These are phyloP conservation scores for Rhynchosporium graminicola DNA, from an alignment of 2,329 filamentous ascomycete species.

Conservation along the genomic window DNA sequence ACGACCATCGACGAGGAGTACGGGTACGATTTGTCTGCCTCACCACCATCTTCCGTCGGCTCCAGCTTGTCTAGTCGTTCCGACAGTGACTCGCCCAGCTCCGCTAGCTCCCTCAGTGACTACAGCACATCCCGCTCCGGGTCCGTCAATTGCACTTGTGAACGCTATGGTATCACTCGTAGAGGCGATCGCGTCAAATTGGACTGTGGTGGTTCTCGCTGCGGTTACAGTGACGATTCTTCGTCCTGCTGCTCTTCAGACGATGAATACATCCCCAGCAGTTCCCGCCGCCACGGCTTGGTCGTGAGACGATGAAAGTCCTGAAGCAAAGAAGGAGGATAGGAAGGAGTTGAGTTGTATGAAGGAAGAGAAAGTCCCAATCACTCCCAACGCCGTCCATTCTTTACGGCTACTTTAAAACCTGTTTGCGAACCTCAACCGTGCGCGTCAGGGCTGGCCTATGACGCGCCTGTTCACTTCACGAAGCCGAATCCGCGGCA, in stretches of 20 bases:
- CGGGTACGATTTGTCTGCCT: constrained; percentile 57
- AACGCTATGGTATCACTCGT: constrained; percentile 95
- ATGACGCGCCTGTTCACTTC: constrained; percentile 22
- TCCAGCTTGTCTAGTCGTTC: constrained; percentile 72
- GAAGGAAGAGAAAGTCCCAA: constrained; percentile 23
- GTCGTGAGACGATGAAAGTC: constrained; percentile 48
- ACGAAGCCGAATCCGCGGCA: constrained; percentile 40
- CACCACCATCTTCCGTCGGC: constrained; percentile 67
- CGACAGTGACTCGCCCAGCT: constrained; percentile 73
- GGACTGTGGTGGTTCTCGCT: constrained; percentile 88
- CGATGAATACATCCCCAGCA: constrained; percentile 60
- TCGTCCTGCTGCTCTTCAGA: constrained; percentile 69
- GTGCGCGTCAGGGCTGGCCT: constrained; percentile 32
- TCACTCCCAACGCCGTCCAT: constrained; percentile 28
- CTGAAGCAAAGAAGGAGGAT: constrained; percentile 14
- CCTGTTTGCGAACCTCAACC: constrained; percentile 30
- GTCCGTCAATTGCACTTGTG: constrained; percentile 82
- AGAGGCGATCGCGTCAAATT: constrained; percentile 91
- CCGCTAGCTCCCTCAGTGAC: constrained; percentile 63
- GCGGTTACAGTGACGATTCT: constrained; percentile 75
- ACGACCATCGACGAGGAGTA: constrained; percentile 56
- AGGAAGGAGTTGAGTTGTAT: constrained; percentile 4
- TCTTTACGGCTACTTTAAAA: constrained; percentile 34
- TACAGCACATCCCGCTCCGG: constrained; percentile 80
- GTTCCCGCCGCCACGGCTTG: constrained; percentile 64